phyloP scores from a whole-genome alignment of 78 protist species.

The Goniomonas avonlea region DNA sequence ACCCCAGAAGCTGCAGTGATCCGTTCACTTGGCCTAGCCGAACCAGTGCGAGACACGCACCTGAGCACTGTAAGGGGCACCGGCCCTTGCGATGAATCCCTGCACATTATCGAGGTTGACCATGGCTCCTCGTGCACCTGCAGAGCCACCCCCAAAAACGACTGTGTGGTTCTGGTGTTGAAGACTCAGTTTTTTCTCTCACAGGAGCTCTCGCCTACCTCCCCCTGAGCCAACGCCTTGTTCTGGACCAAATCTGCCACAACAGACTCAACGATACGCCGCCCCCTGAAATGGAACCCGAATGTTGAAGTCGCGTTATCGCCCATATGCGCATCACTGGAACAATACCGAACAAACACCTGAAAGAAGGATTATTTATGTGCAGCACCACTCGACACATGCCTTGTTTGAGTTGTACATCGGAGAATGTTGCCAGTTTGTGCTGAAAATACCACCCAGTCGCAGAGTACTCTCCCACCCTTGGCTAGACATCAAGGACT shows the following conservation, averaged over 20 bases:
- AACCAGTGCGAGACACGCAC: too few species aligned
- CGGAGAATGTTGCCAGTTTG: not conserved
- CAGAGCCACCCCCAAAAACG: not conserved
- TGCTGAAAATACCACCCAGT: not conserved
- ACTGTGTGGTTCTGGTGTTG: too few species aligned
- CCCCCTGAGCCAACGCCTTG: not conserved
- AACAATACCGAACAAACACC: too few species aligned
- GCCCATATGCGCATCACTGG: not conserved
- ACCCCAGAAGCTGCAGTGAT: too few species aligned
- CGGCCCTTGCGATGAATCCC: too few species aligned
- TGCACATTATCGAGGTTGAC: not conserved
- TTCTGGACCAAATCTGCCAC: not conserved
- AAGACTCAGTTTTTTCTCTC: too few species aligned
- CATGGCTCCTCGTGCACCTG: not conserved
- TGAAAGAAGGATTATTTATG: not conserved
- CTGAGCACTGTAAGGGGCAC: too few species aligned
- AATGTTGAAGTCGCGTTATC: not conserved
- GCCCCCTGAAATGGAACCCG: not conserved
- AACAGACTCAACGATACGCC: not conserved
- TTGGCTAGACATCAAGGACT: not conserved
- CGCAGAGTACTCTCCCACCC: not conserved
- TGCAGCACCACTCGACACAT: not conserved
- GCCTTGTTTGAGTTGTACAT: not conserved
- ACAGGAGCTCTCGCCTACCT: too few species aligned
- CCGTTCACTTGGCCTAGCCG: too few species aligned